phyloP scores from a whole-genome alignment of 1,139 yeast species.

The Sugiyamaella paludigena region DNA sequence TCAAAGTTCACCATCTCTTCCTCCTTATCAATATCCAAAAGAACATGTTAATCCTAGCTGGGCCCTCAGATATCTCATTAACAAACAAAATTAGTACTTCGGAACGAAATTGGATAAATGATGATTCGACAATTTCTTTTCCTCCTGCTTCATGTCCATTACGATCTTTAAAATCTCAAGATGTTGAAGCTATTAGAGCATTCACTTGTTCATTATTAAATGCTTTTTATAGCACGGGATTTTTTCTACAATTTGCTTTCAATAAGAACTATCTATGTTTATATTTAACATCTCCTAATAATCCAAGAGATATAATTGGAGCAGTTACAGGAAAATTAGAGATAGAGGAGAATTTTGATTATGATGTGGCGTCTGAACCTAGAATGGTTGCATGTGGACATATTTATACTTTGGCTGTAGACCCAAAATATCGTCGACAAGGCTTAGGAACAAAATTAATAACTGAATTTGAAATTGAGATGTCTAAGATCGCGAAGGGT shows the following conservation, averaged over 20 bases:
- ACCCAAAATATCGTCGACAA: constrained; percentile 18
- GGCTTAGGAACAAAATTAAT: constrained; percentile 20
- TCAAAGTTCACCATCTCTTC: too few relatives aligned
- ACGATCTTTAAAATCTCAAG: constrained; percentile 10
- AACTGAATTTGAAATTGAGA: constrained; percentile 12
- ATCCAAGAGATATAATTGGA: constrained; percentile 6
- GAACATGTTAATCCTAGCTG: too few relatives aligned
- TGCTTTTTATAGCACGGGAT: constrained; percentile 12
- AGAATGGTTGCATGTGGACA: constrained; percentile 19
- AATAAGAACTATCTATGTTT: constrained; percentile 11
- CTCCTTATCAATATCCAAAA: too few relatives aligned
- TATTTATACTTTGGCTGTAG: constrained; percentile 22
- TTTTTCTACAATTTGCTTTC: constrained; percentile 16
- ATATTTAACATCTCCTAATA: constrained; percentile 6
- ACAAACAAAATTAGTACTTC: too few relatives aligned
- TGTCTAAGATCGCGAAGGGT: constrained; percentile 10
- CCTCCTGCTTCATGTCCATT: not conserved
- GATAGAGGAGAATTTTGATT: not conserved
- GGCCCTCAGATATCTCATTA: too few relatives aligned
- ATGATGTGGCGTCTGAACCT: not conserved
- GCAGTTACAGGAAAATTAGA: constrained; percentile 14
- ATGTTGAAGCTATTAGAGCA: constrained; percentile 13
- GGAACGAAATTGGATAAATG: too few relatives aligned
- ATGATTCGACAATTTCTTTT: too few relatives aligned
- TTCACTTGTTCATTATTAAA: constrained; percentile 14